phyloP scores from a whole-genome alignment of 225 moss, liverwort and hornwort species.

The Polytrichum formosum region DNA sequence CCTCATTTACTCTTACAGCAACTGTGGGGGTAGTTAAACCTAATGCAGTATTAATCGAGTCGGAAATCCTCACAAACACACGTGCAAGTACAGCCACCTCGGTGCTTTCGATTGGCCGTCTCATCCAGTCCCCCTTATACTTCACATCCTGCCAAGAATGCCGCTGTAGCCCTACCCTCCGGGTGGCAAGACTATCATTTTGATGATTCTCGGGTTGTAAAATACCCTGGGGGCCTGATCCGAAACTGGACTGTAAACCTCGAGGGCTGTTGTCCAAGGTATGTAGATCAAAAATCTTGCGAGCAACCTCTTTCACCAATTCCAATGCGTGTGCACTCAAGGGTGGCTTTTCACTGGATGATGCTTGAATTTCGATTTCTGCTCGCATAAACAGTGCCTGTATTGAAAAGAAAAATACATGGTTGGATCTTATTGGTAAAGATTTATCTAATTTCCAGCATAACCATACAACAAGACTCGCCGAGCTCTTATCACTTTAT shows the following conservation, averaged over 20 bases:
- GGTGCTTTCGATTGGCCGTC: conserved; percentile 60
- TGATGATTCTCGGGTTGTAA: conserved; percentile 26
- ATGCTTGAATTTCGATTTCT: conserved; percentile 54
- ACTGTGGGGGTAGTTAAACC: conserved; percentile 30
- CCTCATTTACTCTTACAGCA: conserved; percentile 22
- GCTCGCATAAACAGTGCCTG: conserved; percentile 66
- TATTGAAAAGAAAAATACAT: too few relatives aligned
- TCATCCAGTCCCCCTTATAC: conserved; percentile 70
- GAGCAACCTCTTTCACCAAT: conserved; percentile 55
- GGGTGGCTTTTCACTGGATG: conserved; percentile 49
- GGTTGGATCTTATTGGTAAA: neutral
- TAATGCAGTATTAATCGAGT: conserved; percentile 42
- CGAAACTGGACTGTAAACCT: conserved; percentile 32
- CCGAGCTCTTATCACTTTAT: too few relatives aligned
- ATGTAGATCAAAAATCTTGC: conserved; percentile 47
- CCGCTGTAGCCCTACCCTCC: conserved; percentile 52
- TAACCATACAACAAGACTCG: too few relatives aligned
- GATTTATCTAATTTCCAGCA: too few relatives aligned
- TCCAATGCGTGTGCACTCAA: conserved; percentile 54
- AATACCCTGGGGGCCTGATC: conserved; percentile 28
- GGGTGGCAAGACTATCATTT: conserved; percentile 19
- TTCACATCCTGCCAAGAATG: conserved; percentile 72
- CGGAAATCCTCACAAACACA: conserved; percentile 44
- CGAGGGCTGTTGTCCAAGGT: conserved; percentile 24
- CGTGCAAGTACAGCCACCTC: conserved; percentile 57